phyloP scores from a whole-genome alignment of 768 basidiomycete species.

The Tylopilus plumbeoviolaceoides region DNA sequence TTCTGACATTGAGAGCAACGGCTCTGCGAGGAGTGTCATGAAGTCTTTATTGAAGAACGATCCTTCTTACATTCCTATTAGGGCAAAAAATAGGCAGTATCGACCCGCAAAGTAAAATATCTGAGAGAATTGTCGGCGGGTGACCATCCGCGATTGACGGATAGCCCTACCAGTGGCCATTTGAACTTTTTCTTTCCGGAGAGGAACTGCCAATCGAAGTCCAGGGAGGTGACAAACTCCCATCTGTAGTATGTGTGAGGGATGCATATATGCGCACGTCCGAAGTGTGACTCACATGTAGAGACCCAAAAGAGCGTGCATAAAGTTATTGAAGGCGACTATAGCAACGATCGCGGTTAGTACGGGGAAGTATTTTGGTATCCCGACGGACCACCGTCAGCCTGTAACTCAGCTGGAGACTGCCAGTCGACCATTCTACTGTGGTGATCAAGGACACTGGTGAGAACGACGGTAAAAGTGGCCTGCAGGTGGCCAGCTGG shows the following conservation, averaged over 20 bases:
- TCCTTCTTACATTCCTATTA: conserved; percentile 61
- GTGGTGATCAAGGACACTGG: conserved; percentile 4
- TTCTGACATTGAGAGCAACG: conserved; percentile 55
- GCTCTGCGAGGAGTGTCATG: conserved; percentile 33
- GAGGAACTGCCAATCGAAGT: conserved; percentile 64
- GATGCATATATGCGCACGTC: conserved; percentile 5
- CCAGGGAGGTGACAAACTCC: conserved; percentile 61
- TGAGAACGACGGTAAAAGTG: not conserved
- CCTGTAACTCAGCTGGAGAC: conserved; percentile 42
- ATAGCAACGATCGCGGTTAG: conserved; percentile 4
- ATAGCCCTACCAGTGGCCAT: conserved; percentile 57
- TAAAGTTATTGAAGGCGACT: conserved; percentile 45
- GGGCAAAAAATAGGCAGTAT: conserved; percentile 58
- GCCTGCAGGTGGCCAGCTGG: not conserved
- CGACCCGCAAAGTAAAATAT: conserved; percentile 68
- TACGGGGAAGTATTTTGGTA: not conserved
- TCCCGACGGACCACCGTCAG: conserved; percentile 41
- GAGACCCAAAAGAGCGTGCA: conserved; percentile 56
- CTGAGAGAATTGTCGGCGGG: conserved; percentile 29
- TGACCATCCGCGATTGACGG: not conserved
- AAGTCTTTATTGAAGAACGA: not conserved
- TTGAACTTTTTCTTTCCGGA: conserved; percentile 52
- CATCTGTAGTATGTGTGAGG: conserved; percentile 39
- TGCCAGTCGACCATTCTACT: conserved; percentile 54
- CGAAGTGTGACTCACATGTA: conserved; percentile 46